Percentiles rank a stretch among this genome's conserved stretches.
phyloP scores from a whole-genome alignment of 768 basidiomycete species.

The Tephrocybe sp. region DNA sequence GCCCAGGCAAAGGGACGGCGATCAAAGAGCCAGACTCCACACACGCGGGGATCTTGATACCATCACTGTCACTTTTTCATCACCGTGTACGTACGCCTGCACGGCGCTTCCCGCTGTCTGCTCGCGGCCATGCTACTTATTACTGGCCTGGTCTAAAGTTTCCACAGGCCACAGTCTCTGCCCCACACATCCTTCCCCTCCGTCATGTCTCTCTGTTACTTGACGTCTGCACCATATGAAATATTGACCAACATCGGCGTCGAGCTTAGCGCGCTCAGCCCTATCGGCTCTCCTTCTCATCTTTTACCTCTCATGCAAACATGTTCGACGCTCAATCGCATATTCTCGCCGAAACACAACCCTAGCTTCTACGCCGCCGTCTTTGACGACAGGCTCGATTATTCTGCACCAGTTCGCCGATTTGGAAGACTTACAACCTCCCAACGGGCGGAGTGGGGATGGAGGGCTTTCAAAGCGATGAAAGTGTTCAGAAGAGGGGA shows the following conservation, averaged over 20 bases:
- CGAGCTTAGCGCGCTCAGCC: conserved; percentile 6
- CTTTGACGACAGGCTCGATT: conserved; percentile 57
- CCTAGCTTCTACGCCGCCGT: conserved; percentile 49
- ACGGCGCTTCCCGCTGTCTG: not conserved
- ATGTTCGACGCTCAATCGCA: conserved; percentile 35
- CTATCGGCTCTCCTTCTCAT: conserved; percentile 42
- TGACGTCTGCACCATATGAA: not conserved
- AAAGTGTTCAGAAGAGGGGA: not conserved
- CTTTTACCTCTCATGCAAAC: conserved; percentile 48
- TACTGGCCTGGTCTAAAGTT: conserved; percentile 33
- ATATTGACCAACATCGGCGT: not conserved
- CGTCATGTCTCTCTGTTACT: not conserved
- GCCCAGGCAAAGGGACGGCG: too few species aligned
- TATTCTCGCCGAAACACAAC: conserved; percentile 28
- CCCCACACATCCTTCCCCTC: conserved; percentile 6
- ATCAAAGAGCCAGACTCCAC: too few species aligned
- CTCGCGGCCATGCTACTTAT: not conserved
- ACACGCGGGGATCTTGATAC: too few species aligned
- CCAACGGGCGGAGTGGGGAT: conserved; percentile 17
- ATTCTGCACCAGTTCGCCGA: conserved; percentile 47
- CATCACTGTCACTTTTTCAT: not conserved
- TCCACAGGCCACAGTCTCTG: conserved; percentile 37
- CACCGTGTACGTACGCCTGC: not conserved
- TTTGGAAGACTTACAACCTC: conserved; percentile 32
- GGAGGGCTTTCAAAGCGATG: conserved; percentile 6